Evolutionary conservation across 2,329 filamentous ascomycete genomes (phyloP), one percentile per base, ranked within the genome.

Genomic region (Verticillium isaacii): DNA sequence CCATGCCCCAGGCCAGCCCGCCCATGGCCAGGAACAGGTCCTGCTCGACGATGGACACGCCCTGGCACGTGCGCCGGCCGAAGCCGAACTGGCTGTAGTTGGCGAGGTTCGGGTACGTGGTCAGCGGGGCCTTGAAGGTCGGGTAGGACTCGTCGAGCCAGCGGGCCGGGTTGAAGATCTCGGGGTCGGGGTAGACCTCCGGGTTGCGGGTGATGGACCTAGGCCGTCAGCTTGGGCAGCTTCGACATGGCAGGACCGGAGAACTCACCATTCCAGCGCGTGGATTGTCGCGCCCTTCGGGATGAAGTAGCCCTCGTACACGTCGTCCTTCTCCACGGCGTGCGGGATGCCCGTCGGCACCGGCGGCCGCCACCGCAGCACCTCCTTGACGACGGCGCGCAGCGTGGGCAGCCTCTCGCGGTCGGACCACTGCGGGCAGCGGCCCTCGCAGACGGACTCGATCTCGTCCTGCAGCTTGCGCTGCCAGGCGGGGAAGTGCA

Each of bases 291-390:
- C 77, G 5, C 82, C 82, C 34, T 77, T 79, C 0, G 80, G 78
- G 57, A 85, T 82, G 68, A 80, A 78, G 66, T 80, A 83, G 1
- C 82, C 82, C 2, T 80, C 72, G 64, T 83, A 85, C 25, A 82
- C 74, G 63, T 84, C 81, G 59, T 84, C 82, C 60, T 78, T 74
- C 60, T 81, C 80, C 6, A 78, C 70, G 1, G 80, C 78, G 64
- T 85, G 82, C 0, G 82, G 80, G 6, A 85, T 82, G 77, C 81
- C 80, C 37, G 82, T 84, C 5, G 82, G 81, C 11, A 84, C 81
- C 4, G 82, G 80, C 32, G 81, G 81, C 59, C 82, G 74, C 80
- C 81, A 85, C n/a, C 83, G 75, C 23, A 84, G 74, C 0, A 77
- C 75, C 69, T 86, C 73, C 60, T 68, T 76, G 61, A 79, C 72